Percentiles rank a stretch among this genome's conserved stretches.
Conservation (phyloP, 2,329 filamentous ascomycete genomes). For the Shiraia bambusicola region DNA sequence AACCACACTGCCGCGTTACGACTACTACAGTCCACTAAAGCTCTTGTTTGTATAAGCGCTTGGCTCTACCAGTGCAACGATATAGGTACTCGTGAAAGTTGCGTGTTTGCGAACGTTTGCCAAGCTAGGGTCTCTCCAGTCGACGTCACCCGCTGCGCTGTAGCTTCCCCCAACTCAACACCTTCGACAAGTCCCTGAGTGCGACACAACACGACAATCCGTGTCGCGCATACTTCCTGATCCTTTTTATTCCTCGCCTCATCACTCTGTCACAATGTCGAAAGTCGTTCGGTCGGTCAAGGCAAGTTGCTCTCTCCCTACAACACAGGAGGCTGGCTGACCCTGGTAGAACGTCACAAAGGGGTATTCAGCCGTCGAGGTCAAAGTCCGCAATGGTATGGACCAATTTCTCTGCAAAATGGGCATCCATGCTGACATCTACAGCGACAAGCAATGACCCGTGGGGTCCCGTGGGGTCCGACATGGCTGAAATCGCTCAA, state of each 20-base stretch:
- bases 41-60: background rate
- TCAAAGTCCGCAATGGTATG: slow-evolving; percentile 69
- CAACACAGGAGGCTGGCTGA: background rate
- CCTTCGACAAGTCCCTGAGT: background rate
- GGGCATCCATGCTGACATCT: slow-evolving; percentile 25
- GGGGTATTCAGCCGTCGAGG: slow-evolving; percentile 93
- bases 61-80: background rate
- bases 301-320: slow-evolving; percentile 21
- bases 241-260: background rate
- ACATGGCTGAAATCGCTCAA: slow-evolving; percentile 98
- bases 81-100: background rate
- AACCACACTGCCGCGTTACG: slow-evolving; percentile 7
- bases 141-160: slow-evolving; percentile 8
- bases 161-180: slow-evolving; percentile 5
- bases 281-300: slow-evolving; percentile 97
- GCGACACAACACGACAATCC: background rate
- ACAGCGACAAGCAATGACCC: slow-evolving; percentile 96
- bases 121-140: slow-evolving; percentile 2
- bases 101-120: slow-evolving; percentile 2
- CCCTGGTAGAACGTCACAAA: slow-evolving; percentile 79
- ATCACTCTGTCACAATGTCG: slow-evolving; percentile 66
- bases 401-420: slow-evolving; percentile 3
- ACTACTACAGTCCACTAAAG: background rate
- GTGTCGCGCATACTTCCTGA: slow-evolving; percentile 9
- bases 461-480: slow-evolving; percentile 95